phyloP scores from a whole-genome alignment of 2,329 filamentous ascomycete species.

The Grosmannia clavigera region DNA sequence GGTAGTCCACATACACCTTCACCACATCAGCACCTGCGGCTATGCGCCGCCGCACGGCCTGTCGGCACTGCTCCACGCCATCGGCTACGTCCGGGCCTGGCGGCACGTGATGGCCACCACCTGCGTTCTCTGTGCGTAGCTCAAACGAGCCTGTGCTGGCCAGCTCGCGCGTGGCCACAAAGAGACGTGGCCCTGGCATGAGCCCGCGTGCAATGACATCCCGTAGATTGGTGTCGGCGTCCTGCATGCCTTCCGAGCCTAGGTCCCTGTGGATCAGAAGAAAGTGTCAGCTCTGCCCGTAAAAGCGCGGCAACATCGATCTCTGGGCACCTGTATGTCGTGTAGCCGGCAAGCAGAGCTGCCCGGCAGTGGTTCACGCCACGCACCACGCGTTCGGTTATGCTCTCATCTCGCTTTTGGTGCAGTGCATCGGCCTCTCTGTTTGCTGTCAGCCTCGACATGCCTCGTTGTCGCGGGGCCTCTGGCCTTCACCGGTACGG shows the following conservation, averaged over 20 bases:
- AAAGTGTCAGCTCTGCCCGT: not conserved
- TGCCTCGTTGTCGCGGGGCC: not conserved
- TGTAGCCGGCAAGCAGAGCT: conserved; percentile 44
- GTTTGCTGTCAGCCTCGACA: conserved; percentile 4
- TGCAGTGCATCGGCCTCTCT: conserved; percentile 26
- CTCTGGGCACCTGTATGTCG: conserved; percentile 28
- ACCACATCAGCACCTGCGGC: conserved; percentile 37
- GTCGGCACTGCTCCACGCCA: conserved; percentile 30
- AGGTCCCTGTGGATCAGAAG: conserved; percentile 25
- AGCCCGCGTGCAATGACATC: conserved; percentile 42
- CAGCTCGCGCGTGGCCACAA: conserved; percentile 39
- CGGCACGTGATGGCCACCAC: conserved; percentile 20
- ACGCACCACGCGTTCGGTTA: conserved; percentile 43
- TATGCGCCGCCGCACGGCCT: conserved; percentile 32
- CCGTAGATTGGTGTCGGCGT: conserved; percentile 36
- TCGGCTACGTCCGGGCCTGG: conserved; percentile 32
- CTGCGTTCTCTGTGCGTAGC: conserved; percentile 32
- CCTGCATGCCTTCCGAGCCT: conserved; percentile 37
- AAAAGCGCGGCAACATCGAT: not conserved
- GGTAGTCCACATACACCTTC: conserved; percentile 40
- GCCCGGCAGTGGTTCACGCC: conserved; percentile 38
- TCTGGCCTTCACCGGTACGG: not conserved
- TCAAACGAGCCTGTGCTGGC: conserved; percentile 38
- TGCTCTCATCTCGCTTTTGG: conserved; percentile 45
- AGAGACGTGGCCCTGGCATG: conserved; percentile 40